These are phyloP conservation scores for Solanum ossicruentum DNA, from an alignment of 257 asterid genomes.

Conservation along the genomic window DNA sequence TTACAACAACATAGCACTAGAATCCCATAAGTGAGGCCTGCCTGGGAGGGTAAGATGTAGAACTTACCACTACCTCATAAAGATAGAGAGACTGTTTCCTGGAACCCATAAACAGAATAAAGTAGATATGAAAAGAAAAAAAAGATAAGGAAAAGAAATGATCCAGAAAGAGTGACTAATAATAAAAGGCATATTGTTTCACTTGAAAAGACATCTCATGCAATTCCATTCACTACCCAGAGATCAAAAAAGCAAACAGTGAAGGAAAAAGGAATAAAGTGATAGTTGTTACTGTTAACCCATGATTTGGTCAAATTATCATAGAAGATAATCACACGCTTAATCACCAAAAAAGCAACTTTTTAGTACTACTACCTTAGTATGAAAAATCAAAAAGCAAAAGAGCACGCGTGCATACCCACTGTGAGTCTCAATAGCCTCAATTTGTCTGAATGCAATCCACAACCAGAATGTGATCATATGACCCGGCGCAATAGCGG, in stretches of 20 bases:
- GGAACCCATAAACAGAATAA: too few relatives aligned
- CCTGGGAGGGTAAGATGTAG: too few relatives aligned
- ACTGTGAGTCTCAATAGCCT: constrained; percentile 98
- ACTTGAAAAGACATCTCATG: constrained; percentile 31
- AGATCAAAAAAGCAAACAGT: constrained; percentile 42
- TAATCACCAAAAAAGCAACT: constrained; percentile 13
- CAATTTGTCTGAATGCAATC: constrained; percentile 91
- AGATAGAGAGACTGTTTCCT: too few relatives aligned
- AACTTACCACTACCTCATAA: too few relatives aligned
- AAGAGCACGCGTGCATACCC: constrained; percentile 80
- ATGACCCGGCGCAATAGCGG: constrained; percentile 88
- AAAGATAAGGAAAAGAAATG: too few relatives aligned
- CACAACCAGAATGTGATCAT: constrained; percentile 94
- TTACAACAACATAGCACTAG: too few relatives aligned
- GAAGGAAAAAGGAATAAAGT: constrained; percentile 9
- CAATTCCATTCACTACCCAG: constrained; percentile 28
- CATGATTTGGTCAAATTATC: constrained; percentile 65
- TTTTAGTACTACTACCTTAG: not conserved
- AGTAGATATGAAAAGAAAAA: too few relatives aligned
- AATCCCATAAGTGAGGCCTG: too few relatives aligned
- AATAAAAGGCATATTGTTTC: not conserved
- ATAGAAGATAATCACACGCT: constrained; percentile 22
- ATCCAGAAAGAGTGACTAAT: too few relatives aligned
- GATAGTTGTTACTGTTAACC: constrained; percentile 17
- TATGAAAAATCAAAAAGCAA: not conserved